A percentile compares a stretch with the other conserved stretches of the same genome.
phyloP scores from a whole-genome alignment of 108 stramenopile species.

The Mediolabrus comicus region DNA sequence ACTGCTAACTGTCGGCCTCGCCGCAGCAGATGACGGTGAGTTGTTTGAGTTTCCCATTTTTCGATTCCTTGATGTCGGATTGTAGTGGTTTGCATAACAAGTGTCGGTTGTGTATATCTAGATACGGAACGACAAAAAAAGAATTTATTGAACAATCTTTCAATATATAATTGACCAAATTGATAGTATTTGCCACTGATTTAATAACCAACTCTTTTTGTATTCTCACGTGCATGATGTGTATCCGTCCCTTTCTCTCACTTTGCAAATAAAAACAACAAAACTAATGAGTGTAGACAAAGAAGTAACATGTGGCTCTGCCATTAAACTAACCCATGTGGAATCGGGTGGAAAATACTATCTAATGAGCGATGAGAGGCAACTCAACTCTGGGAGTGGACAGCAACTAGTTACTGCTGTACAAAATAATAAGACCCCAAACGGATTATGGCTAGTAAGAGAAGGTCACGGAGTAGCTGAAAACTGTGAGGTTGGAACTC shows the following conservation, averaged over 20 bases:
- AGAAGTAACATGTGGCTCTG: conserved; percentile 78
- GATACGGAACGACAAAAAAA: too few species aligned
- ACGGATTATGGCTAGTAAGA: conserved; percentile 77
- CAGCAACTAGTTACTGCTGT: conserved; percentile 82
- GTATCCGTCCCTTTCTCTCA: too few species aligned
- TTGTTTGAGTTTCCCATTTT: not conserved
- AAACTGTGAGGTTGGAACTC: conserved; percentile 43
- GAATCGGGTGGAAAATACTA: conserved; percentile 51
- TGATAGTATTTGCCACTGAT: too few species aligned
- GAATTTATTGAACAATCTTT: too few species aligned
- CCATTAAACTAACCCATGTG: conserved; percentile 71
- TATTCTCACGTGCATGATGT: not conserved
- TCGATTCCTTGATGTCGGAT: not conserved
- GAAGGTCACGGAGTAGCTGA: conserved; percentile 44
- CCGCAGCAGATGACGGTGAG: not conserved
- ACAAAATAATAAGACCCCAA: conserved; percentile 31
- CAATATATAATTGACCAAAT: too few species aligned
- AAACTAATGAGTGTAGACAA: conserved; percentile 31
- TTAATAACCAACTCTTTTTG: not conserved
- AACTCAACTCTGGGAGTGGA: conserved; percentile 49
- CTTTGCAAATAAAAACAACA: not conserved
- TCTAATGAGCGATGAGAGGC: conserved; percentile 41
- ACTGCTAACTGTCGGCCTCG: not conserved
- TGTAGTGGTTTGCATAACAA: too few species aligned
- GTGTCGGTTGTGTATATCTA: too few species aligned